Evolutionary conservation across 208 protist genomes (phyloP).

Genomic region (Crithidia thermophila): DNA sequence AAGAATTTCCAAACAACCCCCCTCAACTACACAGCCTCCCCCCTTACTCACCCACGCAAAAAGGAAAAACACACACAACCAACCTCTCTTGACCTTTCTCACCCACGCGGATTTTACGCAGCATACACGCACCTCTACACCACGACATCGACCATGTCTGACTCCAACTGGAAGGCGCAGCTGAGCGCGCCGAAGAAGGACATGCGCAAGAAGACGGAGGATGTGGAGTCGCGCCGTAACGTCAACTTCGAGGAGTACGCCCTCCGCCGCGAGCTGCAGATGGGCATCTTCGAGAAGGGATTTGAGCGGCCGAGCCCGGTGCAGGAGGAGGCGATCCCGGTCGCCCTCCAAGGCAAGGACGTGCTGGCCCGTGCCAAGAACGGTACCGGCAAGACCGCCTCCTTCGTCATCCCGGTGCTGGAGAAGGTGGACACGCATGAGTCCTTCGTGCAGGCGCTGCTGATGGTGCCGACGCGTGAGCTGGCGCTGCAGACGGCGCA

Average conservation of each 20-base stretch:
- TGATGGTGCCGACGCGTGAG: constrained; percentile 99
- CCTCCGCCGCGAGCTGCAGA: constrained; percentile 98
- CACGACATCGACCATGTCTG: constrained; percentile 41
- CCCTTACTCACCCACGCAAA: constrained; percentile 10
- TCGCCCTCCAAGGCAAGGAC: constrained; percentile 96
- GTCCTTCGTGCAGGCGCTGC: constrained; percentile 96
- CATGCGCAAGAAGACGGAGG: constrained; percentile 94
- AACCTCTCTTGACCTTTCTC: background rate
- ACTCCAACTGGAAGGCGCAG: constrained; percentile 89
- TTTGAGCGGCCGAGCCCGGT: constrained; percentile 98
- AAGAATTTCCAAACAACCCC: no score
- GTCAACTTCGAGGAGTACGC: constrained; percentile 98
- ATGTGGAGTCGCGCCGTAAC: constrained; percentile 98
- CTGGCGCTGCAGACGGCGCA: constrained; percentile 98
- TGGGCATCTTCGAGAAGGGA: constrained; percentile 99
- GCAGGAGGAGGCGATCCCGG: constrained; percentile 98
- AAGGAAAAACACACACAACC: constrained; percentile 8
- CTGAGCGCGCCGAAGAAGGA: constrained; percentile 75
- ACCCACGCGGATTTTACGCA: background rate
- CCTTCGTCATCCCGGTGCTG: constrained; percentile 98
- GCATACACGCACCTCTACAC: background rate
- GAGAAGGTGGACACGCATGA: constrained; percentile 96
- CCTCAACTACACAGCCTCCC: no score
- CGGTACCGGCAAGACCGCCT: constrained; percentile 99
- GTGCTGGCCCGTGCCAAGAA: constrained; percentile 99